A percentile compares a stretch with the other conserved stretches of the same genome.
These are phyloP conservation scores for Ogataea neopini DNA, from an alignment of 805 yeast genomes.

Conservation along the genomic window DNA sequence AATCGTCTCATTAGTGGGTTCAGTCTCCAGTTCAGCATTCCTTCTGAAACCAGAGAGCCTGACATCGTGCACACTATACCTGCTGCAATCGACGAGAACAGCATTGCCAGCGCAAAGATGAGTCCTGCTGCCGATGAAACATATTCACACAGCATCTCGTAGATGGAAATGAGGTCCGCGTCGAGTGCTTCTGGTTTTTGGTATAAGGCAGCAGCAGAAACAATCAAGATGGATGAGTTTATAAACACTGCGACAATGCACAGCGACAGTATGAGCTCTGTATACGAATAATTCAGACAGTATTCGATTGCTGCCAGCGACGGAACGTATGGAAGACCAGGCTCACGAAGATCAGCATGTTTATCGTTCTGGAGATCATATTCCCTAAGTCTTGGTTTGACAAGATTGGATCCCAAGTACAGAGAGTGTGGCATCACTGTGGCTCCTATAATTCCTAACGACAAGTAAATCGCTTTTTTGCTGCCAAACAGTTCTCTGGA, in stretches of 20 bases:
- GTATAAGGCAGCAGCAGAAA: conserved; percentile 77
- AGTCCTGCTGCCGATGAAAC: conserved; percentile 81
- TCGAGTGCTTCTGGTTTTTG: conserved; percentile 68
- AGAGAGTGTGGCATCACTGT: conserved; percentile 94
- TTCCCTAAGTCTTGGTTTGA: conserved; percentile 79
- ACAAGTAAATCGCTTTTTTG: conserved; percentile 67
- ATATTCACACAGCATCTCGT: conserved; percentile 56
- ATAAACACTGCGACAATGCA: conserved; percentile 84
- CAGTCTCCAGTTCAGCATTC: conserved; percentile 79
- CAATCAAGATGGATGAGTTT: conserved; percentile 78
- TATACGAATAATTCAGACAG: conserved; percentile 68
- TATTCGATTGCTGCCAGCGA: conserved; percentile 70
- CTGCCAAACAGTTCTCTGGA: conserved; percentile 51
- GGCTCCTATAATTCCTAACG: conserved; percentile 87
- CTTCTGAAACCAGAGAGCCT: conserved; percentile 91
- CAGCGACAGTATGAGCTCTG: conserved; percentile 69
- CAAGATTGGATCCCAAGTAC: conserved; percentile 83
- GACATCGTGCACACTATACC: conserved; percentile 93
- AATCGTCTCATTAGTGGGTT: conserved; percentile 81
- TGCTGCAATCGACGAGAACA: conserved; percentile 86
- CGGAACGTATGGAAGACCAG: conserved; percentile 53
- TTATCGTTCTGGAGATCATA: conserved; percentile 52
- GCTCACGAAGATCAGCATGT: conserved; percentile 21
- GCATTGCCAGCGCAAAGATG: conserved; percentile 78
- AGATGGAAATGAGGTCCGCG: conserved; percentile 82